Conservation (phyloP, 176 grass and related monocot species). For the Phoenix roebelenii region DNA sequence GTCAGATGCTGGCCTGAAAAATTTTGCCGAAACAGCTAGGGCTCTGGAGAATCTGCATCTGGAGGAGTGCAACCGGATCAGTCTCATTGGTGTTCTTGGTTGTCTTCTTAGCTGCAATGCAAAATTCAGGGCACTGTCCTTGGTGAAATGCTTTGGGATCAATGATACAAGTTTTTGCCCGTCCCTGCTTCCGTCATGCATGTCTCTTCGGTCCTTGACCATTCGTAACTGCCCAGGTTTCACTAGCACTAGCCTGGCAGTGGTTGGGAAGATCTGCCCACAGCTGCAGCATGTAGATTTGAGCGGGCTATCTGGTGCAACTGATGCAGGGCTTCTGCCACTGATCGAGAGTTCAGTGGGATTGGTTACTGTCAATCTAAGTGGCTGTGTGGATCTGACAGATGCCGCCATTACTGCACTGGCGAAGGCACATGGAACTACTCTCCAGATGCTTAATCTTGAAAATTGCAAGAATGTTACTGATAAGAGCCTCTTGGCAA, state of each 20-base stretch:
- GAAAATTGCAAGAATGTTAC: conserved; percentile 84
- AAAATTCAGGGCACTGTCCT: conserved; percentile 55
- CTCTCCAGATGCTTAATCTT: conserved; percentile 57
- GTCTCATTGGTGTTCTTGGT: conserved; percentile 57
- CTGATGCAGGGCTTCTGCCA: conserved; percentile 59
- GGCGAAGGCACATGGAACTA: conserved; percentile 61
- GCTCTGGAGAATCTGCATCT: conserved; percentile 55
- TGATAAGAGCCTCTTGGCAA: conserved; percentile 59
- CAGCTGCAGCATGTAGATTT: conserved; percentile 70
- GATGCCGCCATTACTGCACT: conserved; percentile 38
- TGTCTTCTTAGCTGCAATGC: conserved; percentile 60
- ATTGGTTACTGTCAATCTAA: conserved; percentile 68
- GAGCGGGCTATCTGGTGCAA: conserved; percentile 53
- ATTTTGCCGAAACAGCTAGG: conserved; percentile 45
- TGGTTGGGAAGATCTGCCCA: conserved; percentile 79
- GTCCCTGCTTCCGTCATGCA: conserved; percentile 49
- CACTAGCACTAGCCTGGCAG: conserved; percentile 61
- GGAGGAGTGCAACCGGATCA: conserved; percentile 70
- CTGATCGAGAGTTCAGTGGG: conserved; percentile 62
- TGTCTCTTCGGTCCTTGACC: conserved; percentile 51
- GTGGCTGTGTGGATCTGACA: conserved; percentile 62
- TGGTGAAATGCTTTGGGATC: conserved; percentile 78
- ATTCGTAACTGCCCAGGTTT: conserved; percentile 70
- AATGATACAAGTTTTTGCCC: conserved; percentile 61
- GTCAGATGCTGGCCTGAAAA: conserved; percentile 59